Evolutionary conservation across 148 eudicot genomes (phyloP).

Genomic region (Rhododendron williamsianum): DNA sequence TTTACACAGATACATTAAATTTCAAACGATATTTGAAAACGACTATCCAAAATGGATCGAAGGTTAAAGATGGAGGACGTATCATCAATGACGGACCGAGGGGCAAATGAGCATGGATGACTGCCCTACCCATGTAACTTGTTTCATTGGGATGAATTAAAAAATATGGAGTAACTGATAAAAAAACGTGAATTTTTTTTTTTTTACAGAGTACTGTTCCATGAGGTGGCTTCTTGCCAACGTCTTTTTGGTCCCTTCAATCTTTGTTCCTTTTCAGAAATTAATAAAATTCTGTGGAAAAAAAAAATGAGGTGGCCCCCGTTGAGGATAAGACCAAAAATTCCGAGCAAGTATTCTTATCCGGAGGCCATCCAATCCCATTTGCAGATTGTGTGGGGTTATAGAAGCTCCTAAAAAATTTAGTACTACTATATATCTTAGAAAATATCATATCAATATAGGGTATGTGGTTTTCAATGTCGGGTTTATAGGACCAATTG

Average conservation of each 20-base stretch:
- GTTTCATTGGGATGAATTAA: too few species aligned
- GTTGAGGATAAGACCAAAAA: not conserved
- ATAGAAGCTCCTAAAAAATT: not conserved
- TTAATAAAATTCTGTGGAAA: too few species aligned
- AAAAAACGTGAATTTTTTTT: not conserved
- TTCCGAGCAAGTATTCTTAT: not conserved
- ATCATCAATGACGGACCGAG: not conserved
- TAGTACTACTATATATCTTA: not conserved
- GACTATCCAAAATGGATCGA: not conserved
- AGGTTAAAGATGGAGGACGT: not conserved
- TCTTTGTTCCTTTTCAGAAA: too few species aligned
- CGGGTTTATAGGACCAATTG: too few species aligned
- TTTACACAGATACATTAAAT: too few species aligned
- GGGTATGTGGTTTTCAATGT: too few species aligned
- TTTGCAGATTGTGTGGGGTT: not conserved
- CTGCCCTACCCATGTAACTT: too few species aligned
- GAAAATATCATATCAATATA: not conserved
- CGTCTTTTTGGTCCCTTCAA: too few species aligned
- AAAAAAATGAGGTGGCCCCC: not conserved
- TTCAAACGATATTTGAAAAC: too few species aligned
- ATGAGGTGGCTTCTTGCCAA: not conserved
- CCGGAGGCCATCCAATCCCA: not conserved
- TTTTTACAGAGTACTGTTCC: too few species aligned
- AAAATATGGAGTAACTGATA: not conserved
- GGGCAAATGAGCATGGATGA: too few species aligned